These are phyloP conservation scores for Medicago arabica DNA, from an alignment of 306 rosid genomes.

Conservation along the genomic window DNA sequence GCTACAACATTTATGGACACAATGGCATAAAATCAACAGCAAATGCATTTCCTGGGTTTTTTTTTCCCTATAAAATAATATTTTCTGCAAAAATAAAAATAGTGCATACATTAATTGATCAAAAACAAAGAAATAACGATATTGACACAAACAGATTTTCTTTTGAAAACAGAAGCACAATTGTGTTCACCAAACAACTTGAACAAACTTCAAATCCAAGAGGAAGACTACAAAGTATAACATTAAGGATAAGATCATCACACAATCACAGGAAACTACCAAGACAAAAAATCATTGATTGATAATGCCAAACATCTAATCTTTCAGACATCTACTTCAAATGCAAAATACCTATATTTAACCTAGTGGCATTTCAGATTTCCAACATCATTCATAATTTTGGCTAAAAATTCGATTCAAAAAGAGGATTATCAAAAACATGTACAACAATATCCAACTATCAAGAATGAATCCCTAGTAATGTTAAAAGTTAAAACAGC, in stretches of 20 bases:
- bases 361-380: conserved; percentile 2
- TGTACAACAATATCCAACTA: conserved; percentile 8
- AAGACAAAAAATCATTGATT: neutral
- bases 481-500: conserved; percentile 14
- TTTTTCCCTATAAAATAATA: neutral
- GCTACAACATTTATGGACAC: neutral
- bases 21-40: neutral
- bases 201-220: neutral
- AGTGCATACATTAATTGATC: neutral
- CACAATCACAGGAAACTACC: neutral
- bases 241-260: conserved; percentile 8
- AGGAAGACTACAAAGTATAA: conserved; percentile 2
- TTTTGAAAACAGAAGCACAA: too few species aligned
- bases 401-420: conserved; percentile 19
- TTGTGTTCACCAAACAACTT: neutral
- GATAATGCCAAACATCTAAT: conserved; percentile 12
- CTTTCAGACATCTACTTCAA: conserved; percentile 19
- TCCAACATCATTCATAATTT: conserved; percentile 3
- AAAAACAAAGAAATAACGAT: conserved; percentile 1
- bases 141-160: too few species aligned
- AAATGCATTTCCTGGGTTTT: neutral
- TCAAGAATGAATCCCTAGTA: conserved; percentile 16
- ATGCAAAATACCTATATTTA: neutral
- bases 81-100: neutral
- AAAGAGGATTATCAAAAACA: neutral